Conservation (phyloP, 2,329 filamentous ascomycete species). For the Venturiaceae sp. region DNA sequence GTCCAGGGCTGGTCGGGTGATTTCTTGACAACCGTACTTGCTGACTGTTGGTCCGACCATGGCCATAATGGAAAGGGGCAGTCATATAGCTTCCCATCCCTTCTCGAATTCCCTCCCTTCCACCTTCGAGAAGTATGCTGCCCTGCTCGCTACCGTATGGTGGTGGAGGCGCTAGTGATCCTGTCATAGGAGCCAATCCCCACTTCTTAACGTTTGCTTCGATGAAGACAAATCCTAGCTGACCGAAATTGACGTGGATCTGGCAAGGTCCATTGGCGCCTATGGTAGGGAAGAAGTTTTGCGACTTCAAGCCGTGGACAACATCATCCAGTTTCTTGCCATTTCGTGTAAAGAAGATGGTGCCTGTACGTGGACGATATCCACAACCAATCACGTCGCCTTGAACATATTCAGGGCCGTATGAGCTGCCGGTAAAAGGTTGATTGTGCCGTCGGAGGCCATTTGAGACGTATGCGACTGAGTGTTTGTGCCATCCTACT, state of each 20-base stretch:
- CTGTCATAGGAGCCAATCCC: conserved; percentile 92
- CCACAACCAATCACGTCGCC: conserved; percentile 94
- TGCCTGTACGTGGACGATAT: conserved; percentile 87
- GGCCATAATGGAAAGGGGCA: conserved; percentile 30
- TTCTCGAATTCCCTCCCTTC: conserved; percentile 44
- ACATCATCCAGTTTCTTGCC: conserved; percentile 96
- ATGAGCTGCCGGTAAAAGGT: conserved; percentile 69
- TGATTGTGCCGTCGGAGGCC: conserved; percentile 87
- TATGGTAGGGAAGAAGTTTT: conserved; percentile 97
- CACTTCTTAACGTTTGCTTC: conserved; percentile 99
- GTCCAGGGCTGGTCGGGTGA: conserved; percentile 76
- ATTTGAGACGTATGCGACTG: conserved; percentile 81
- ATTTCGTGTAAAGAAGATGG: conserved; percentile 96
- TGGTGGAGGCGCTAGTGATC: conserved; percentile 86
- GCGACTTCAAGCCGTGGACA: conserved; percentile 81
- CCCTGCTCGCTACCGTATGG: conserved; percentile 96
- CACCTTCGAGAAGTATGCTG: conserved; percentile 86
- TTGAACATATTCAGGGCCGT: conserved; percentile 78
- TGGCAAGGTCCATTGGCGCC: conserved; percentile 88
- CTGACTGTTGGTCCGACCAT: conserved; percentile 66
- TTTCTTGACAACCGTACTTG: conserved; percentile 52
- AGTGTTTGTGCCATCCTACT: conserved; percentile 81
- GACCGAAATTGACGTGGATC: conserved; percentile 94
- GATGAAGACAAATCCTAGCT: conserved; percentile 97
- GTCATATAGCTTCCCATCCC: conserved; percentile 35